These are phyloP conservation scores for Raffaelea arxii DNA, from an alignment of 2,329 filamentous ascomycete genomes.

Conservation along the genomic window DNA sequence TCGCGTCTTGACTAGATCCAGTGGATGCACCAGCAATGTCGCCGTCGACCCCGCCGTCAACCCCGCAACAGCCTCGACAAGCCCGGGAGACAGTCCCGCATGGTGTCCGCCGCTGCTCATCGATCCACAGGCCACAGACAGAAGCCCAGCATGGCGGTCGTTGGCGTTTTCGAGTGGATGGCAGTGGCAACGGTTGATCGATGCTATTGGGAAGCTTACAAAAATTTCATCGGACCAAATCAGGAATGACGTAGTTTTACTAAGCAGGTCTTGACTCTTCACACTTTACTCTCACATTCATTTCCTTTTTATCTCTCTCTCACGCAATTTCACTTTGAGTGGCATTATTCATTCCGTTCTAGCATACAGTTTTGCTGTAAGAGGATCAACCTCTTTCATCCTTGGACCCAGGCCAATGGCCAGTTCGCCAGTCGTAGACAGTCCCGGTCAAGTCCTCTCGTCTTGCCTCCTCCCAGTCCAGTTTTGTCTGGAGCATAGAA, in stretches of 20 bases:
- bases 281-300: background rate
- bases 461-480: too few relatives aligned
- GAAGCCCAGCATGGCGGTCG: too few relatives aligned
- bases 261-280: background rate
- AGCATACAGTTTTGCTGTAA: constrained; percentile 7
- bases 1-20: constrained; percentile 94
- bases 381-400: too few relatives aligned
- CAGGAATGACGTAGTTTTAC: too few relatives aligned
- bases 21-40: constrained; percentile 79
- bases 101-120: constrained; percentile 22
- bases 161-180: too few relatives aligned
- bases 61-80: constrained; percentile 81
- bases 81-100: constrained; percentile 61
- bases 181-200: too few relatives aligned
- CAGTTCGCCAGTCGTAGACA: too few relatives aligned
- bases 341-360: constrained; percentile 8
- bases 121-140: background rate
- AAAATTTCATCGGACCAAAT: background rate
- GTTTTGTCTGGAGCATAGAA: too few relatives aligned
- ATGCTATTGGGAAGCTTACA: background rate
- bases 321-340: too few relatives aligned
- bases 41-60: constrained; percentile 80
- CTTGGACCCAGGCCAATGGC: too few relatives aligned
- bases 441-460: too few relatives aligned
- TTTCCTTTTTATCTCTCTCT: too few relatives aligned